Conservation (phyloP, 2,329 filamentous ascomycete genomes). For the Cadophora sp. region DNA sequence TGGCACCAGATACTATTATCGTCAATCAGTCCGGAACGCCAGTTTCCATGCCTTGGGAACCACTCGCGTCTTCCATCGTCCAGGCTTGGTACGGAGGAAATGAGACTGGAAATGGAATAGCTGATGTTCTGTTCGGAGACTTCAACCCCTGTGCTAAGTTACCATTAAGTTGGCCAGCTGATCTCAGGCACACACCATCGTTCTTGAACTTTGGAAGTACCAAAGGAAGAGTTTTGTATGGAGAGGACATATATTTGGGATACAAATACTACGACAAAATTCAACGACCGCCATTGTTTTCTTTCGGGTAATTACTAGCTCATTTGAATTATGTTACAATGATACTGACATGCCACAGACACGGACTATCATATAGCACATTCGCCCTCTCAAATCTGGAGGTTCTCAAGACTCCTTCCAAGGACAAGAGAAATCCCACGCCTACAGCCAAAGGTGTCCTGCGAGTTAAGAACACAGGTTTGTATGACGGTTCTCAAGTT, state of each 20-base stretch:
- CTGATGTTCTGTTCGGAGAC: constrained; percentile 66
- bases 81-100: constrained; percentile 65
- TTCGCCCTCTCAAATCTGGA: constrained; percentile 17
- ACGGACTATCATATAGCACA: constrained; percentile 77
- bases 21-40: constrained; percentile 68
- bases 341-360: constrained; percentile 57
- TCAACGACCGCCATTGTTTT: constrained; percentile 51
- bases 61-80: constrained; percentile 35
- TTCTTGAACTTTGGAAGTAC: constrained; percentile 64
- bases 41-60: constrained; percentile 57
- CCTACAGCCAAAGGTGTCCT: constrained; percentile 22
- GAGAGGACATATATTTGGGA: constrained; percentile 69
- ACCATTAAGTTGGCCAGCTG: constrained; percentile 63
- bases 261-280: constrained; percentile 69
- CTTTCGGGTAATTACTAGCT: constrained; percentile 53
- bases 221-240: constrained; percentile 65
- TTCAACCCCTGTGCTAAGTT: constrained; percentile 67
- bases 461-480: constrained; percentile 39
- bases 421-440: background rate
- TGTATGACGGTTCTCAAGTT: constrained; percentile 39
- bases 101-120: constrained; percentile 69
- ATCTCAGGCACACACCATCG: constrained; percentile 63
- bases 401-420: constrained; percentile 50
- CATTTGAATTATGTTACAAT: constrained; percentile 57
- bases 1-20: constrained; percentile 63